phyloP scores from a whole-genome alignment of 1,284 basidiomycete genomes.

The Tilletia indica region DNA sequence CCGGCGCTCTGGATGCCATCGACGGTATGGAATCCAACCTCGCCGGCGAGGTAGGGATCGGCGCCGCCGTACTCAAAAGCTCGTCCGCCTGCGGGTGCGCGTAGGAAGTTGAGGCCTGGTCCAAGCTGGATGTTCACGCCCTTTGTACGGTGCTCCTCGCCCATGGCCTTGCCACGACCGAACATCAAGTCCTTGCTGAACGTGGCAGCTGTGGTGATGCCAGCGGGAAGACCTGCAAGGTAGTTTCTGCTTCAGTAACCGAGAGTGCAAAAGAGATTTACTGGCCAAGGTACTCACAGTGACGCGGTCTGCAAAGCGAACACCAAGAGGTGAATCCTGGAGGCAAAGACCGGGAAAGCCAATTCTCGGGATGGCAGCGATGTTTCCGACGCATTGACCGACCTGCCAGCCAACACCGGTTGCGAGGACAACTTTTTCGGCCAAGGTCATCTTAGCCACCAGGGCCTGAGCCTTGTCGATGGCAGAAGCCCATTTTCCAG shows the following conservation, averaged over 20 bases:
- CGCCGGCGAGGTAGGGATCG: conserved; percentile 72
- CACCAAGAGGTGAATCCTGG: conserved; percentile 63
- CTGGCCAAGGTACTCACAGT: conserved; percentile 22
- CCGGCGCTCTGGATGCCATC: conserved; percentile 71
- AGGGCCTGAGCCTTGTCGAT: conserved; percentile 59
- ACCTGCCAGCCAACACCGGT: conserved; percentile 50
- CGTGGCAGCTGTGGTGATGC: conserved; percentile 71
- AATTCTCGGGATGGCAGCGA: conserved; percentile 61
- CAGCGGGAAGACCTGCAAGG: conserved; percentile 63
- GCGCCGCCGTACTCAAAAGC: conserved; percentile 57
- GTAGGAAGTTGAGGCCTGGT: conserved; percentile 39
- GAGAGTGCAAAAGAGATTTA: not conserved
- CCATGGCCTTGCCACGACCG: conserved; percentile 71
- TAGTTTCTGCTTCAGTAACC: not conserved
- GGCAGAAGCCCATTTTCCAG: conserved; percentile 65
- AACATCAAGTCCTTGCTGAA: conserved; percentile 71
- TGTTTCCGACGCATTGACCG: conserved; percentile 49
- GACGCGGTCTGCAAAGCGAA: conserved; percentile 60
- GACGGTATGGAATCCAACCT: conserved; percentile 72
- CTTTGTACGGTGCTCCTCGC: conserved; percentile 73
- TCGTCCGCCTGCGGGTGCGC: conserved; percentile 66
- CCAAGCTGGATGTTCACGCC: conserved; percentile 73
- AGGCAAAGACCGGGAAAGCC: conserved; percentile 71
- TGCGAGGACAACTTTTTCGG: conserved; percentile 59
- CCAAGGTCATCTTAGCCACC: conserved; percentile 57